These are phyloP conservation scores for Biscogniauxia marginata DNA, from an alignment of 2,329 filamentous ascomycete genomes.

Conservation along the genomic window DNA sequence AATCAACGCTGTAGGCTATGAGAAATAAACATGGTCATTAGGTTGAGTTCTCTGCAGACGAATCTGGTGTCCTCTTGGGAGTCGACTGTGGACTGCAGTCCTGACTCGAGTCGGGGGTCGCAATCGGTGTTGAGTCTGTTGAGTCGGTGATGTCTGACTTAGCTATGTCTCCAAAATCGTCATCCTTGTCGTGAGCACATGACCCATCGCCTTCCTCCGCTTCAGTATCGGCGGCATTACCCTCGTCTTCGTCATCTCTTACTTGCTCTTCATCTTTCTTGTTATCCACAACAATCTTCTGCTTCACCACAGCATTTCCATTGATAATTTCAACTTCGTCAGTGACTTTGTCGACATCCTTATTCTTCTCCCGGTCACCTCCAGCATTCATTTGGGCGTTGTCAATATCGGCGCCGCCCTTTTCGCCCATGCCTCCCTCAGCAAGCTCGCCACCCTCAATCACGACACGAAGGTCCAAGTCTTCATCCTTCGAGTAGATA, in stretches of 20 bases:
- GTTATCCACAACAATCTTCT: conserved; percentile 32
- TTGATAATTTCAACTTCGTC: conserved; percentile 35
- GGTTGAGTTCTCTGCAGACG: not conserved
- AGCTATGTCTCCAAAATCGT: conserved; percentile 16
- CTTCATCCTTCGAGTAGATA: conserved; percentile 45
- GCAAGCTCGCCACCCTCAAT: conserved; percentile 54
- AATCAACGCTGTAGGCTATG: no score
- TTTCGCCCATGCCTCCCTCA: conserved; percentile 57
- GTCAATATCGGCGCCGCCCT: conserved; percentile 55
- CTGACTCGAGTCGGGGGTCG: conserved; percentile 25
- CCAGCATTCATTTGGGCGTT: conserved; percentile 56
- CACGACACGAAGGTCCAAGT: conserved; percentile 53
- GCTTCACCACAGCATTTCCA: conserved; percentile 28
- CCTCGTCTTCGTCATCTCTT: conserved; percentile 6
- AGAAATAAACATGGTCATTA: not conserved
- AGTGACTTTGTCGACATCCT: conserved; percentile 24
- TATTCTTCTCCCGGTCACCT: conserved; percentile 41
- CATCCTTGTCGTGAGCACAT: conserved; percentile 26
- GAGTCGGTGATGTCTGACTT: conserved; percentile 31
- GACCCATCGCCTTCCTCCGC: conserved; percentile 27
- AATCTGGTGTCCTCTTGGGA: not conserved
- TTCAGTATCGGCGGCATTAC: conserved; percentile 18
- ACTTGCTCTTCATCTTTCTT: conserved; percentile 17
- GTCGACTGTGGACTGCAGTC: conserved; percentile 27
- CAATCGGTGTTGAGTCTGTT: conserved; percentile 26